A percentile compares a stretch with the other conserved stretches of the same genome.
Conservation (phyloP, 345 rosid genomes). For the Limnanthes douglasii region DNA sequence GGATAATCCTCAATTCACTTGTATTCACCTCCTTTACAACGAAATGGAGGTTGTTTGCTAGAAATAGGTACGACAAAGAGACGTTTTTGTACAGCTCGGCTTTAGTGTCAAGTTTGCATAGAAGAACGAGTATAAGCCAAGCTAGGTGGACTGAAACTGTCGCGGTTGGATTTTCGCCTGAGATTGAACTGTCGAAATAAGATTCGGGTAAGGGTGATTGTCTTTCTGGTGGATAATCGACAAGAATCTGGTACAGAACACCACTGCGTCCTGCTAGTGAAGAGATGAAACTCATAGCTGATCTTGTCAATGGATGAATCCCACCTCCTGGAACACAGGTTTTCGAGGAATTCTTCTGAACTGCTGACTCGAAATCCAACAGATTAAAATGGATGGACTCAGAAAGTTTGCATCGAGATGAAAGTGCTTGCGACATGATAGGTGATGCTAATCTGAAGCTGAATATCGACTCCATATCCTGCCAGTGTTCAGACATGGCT, state of each 20-base stretch:
- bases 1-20: constrained; percentile 28
- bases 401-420: constrained; percentile 36
- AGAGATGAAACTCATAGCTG: constrained; percentile 45
- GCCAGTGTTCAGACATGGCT: constrained; percentile 36
- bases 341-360: constrained; percentile 38
- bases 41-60: constrained; percentile 54
- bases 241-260: constrained; percentile 30
- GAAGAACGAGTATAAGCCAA: constrained; percentile 48
- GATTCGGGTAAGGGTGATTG: constrained; percentile 31
- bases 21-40: constrained; percentile 30
- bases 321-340: constrained; percentile 34
- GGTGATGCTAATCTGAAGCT: constrained; percentile 33
- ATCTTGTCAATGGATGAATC: constrained; percentile 47
- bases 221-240: constrained; percentile 24
- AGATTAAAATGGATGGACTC: constrained; percentile 19
- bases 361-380: constrained; percentile 26
- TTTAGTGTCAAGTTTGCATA: constrained; percentile 66
- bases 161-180: constrained; percentile 15
- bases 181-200: constrained; percentile 26
- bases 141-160: constrained; percentile 29
- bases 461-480: constrained; percentile 52
- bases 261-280: constrained; percentile 37
- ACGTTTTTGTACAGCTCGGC: constrained; percentile 46
- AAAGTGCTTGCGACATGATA: constrained; percentile 28
- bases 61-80: constrained; percentile 55